phyloP scores from a whole-genome alignment of 345 rosid species.

The Microcos paniculata region DNA sequence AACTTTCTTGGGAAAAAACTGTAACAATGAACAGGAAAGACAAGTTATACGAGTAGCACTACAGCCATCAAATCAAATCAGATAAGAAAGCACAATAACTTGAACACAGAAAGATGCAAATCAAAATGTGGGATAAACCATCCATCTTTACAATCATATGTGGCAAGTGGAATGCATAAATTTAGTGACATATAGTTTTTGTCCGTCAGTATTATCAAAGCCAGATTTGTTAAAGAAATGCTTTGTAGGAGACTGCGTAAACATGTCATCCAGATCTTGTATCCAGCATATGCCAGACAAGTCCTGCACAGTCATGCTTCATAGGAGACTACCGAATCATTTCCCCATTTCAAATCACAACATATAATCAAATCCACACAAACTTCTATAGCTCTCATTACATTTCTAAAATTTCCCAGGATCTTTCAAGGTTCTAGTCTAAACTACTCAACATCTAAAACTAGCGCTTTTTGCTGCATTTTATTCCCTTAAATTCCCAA shows the following conservation, averaged over 20 bases:
- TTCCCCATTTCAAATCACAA: not conserved
- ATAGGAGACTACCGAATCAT: not conserved
- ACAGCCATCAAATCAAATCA: not conserved
- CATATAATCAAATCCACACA: not conserved
- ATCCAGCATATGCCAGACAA: not conserved
- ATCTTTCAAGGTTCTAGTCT: not conserved
- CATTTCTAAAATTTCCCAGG: not conserved
- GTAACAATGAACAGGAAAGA: constrained; percentile 15
- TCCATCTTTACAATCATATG: not conserved
- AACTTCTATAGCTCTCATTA: not conserved
- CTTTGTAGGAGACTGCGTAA: not conserved
- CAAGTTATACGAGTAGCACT: not conserved
- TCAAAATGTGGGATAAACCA: not conserved
- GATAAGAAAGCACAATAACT: not conserved
- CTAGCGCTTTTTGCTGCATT: not conserved
- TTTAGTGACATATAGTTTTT: not conserved
- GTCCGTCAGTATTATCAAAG: not conserved
- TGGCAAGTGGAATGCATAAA: not conserved
- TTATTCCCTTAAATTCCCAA: not conserved
- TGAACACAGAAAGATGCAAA: not conserved
- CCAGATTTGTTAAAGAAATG: not conserved
- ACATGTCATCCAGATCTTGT: no score
- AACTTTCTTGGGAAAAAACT: constrained; percentile 58
- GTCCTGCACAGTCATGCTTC: not conserved
- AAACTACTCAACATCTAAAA: not conserved